These are phyloP conservation scores for Boletus rubescentipes DNA, from an alignment of 768 basidiomycete genomes.

Conservation along the genomic window DNA sequence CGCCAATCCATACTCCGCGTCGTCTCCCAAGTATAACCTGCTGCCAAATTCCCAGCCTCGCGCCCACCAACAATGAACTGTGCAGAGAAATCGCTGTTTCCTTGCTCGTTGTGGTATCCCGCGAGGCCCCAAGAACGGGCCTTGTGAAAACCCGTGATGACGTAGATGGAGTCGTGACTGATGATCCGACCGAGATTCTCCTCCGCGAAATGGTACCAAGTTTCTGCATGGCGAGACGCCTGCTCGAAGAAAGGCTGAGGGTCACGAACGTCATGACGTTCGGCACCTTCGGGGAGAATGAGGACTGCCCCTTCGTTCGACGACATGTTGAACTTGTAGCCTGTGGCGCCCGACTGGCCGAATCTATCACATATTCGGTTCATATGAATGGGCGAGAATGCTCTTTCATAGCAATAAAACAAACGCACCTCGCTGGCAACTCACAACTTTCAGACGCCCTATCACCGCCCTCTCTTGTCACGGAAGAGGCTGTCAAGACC, in stretches of 20 bases:
- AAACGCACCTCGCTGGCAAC: conserved; percentile 7
- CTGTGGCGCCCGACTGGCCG: not conserved
- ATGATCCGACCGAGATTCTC: conserved; percentile 25
- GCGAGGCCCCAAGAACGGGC: conserved; percentile 34
- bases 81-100: conserved; percentile 3
- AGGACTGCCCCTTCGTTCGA: conserved; percentile 33
- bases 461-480: conserved; percentile 7
- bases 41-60: conserved; percentile 8
- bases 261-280: conserved; percentile 27
- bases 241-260: conserved; percentile 25
- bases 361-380: not conserved
- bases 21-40: conserved; percentile 18
- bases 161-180: conserved; percentile 33
- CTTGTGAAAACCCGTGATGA: conserved; percentile 31
- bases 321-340: conserved; percentile 16
- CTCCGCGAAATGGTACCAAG: conserved; percentile 35
- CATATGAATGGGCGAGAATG: not conserved
- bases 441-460: not conserved
- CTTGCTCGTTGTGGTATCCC: conserved; percentile 12
- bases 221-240: conserved; percentile 24
- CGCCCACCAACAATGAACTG: conserved; percentile 13
- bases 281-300: conserved; percentile 35
- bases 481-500: conserved; percentile 10
- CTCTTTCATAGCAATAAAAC: not conserved
- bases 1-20: conserved; percentile 21